Evolutionary conservation across 345 rosid genomes (phyloP), one percentile per base, ranked within the genome.

Genomic region (Rhodomyrtus tomentosa): DNA sequence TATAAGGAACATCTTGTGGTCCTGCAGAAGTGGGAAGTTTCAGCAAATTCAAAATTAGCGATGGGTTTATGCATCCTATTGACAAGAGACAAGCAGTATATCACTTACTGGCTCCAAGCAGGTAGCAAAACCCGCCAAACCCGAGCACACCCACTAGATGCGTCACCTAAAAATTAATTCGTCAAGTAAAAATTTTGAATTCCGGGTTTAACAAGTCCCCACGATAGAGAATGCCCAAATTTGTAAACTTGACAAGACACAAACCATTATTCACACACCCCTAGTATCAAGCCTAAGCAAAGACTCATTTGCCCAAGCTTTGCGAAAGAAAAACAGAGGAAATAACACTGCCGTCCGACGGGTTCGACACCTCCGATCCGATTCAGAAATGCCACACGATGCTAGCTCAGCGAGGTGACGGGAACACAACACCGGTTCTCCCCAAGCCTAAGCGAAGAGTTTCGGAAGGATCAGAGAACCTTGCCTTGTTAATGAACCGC

Each of bases 131-230:
- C 3, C 96, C 96, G 29, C 99, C 99, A 84, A 95, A 95, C 32
- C 96, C 99, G 25, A 96, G 96, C 87, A 96, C 99, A 50, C 99
- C 95, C 84, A 94, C 81, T 52, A 96, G 90, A 93, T 95, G 94
- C 48, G 99, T 95, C 85, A 93, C 98, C 99, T 96, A 55, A 85
- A 79, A 55, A 91, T 68, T 45, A 36, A 48, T 82, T 79, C 79
- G 85, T 82, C 86, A 80, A 54, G 48, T 54, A 6, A 52, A 25
- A 49, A 29, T 56, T 5, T 79, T 76, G 42, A 27, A 29, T 22
- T 48, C 40, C 76, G 1, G 76, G 42, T 32, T 22, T 24, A 29
- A 48, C n/a, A 56, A 48, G 49, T 48, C 59, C 62, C 49, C 29
- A 40, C 10, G 5, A 24, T 21, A 50, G 10, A 62, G 40, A 72